Conservation (phyloP, 129 eudicot species). For the Saussurea involucrata region DNA sequence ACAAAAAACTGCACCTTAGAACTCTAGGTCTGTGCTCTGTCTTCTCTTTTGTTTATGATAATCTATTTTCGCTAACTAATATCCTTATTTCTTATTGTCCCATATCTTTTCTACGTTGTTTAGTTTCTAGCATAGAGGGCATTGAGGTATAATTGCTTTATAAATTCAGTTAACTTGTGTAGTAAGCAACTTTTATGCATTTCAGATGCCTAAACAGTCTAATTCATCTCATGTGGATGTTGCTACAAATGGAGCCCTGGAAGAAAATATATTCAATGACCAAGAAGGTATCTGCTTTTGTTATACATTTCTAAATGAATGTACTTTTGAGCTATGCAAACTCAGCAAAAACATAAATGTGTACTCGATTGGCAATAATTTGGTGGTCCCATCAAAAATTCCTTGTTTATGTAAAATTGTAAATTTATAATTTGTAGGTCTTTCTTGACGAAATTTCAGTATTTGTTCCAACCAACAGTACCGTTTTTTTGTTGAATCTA, state of each 20-base stretch:
- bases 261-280: slow-evolving; percentile 36
- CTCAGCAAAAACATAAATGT: neutral
- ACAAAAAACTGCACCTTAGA: neutral
- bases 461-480: neutral
- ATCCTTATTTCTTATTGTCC: neutral
- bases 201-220: slow-evolving; percentile 43
- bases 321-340: neutral
- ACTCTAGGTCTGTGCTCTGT: neutral
- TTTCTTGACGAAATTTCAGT: neutral
- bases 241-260: slow-evolving; percentile 17
- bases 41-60: neutral
- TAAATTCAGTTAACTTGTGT: slow-evolving; percentile 5
- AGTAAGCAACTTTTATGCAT: slow-evolving; percentile 8
- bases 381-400: neutral
- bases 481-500: neutral
- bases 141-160: neutral
- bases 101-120: neutral
- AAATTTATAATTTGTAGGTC: neutral
- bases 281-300: slow-evolving; percentile 40
- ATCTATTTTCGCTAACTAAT: neutral
- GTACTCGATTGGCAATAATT: neutral
- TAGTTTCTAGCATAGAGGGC: neutral
- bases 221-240: slow-evolving; percentile 27
- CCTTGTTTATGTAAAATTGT: neutral
- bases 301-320: neutral